phyloP scores from a whole-genome alignment of 2,329 filamentous ascomycete genomes.

The Elsinoe perseae region DNA sequence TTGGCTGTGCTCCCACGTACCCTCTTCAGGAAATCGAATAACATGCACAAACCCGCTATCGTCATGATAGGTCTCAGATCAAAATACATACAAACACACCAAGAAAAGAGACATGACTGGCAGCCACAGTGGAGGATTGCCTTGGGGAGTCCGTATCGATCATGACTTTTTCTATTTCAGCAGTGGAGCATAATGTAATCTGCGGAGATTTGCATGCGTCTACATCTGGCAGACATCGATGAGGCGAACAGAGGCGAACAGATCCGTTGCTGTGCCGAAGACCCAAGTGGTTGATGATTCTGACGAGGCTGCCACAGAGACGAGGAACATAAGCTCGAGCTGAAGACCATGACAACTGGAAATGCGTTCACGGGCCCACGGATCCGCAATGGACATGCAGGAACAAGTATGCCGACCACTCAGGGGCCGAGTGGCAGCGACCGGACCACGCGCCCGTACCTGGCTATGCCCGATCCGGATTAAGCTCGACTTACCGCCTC shows the following conservation, averaged over 20 bases:
- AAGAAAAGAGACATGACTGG: not conserved
- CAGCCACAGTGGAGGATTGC: not conserved
- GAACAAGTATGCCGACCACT: conserved; percentile 10
- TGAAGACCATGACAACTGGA: conserved; percentile 5
- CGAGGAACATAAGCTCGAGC: too few relatives aligned
- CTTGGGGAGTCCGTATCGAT: not conserved
- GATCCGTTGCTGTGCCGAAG: conserved; percentile 11
- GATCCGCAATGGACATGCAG: conserved; percentile 12
- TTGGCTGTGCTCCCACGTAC: not conserved
- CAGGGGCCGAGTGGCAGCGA: conserved; percentile 8
- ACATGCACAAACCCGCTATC: not conserved
- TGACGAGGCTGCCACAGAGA: not conserved
- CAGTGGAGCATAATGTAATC: not conserved
- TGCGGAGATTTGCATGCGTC: conserved; percentile 5
- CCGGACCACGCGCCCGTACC: conserved; percentile 10
- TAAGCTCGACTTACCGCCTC: conserved; percentile 3
- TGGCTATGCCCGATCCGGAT: conserved; percentile 1
- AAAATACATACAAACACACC: not conserved
- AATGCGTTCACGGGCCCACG: conserved; percentile 9
- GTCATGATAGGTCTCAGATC: conserved; percentile 4
- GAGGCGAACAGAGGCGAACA: too few relatives aligned
- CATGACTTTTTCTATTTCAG: not conserved
- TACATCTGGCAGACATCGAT: not conserved
- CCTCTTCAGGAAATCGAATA: not conserved
- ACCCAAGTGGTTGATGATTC: too few relatives aligned